These are phyloP conservation scores for Ehretia macrophylla DNA, from an alignment of 257 asterid genomes.

Conservation along the genomic window DNA sequence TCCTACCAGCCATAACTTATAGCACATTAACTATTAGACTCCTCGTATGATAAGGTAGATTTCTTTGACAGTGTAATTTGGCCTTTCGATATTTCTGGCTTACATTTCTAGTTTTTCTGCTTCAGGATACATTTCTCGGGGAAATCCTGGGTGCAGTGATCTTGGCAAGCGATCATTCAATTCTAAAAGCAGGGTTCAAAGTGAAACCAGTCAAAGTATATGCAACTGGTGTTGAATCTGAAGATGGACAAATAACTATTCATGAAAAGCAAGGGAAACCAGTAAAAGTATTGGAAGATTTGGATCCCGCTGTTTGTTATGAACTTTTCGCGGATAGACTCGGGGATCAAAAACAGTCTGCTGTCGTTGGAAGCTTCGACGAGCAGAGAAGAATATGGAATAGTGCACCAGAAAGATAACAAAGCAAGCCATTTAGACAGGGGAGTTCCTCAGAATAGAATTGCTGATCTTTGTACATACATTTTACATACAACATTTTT, in stretches of 20 bases:
- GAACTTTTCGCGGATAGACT: slow-evolving; percentile 44
- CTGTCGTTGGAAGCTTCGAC: slow-evolving; percentile 66
- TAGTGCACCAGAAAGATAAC: slow-evolving; percentile 17
- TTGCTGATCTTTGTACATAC: not conserved
- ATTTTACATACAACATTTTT: too few relatives aligned
- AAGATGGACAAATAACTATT: slow-evolving; percentile 48
- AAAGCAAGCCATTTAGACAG: not conserved
- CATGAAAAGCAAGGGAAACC: slow-evolving; percentile 38
- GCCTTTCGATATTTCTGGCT: not conserved
- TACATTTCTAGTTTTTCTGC: not conserved
- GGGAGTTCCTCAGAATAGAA: not conserved
- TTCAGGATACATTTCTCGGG: slow-evolving; percentile 66
- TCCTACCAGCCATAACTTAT: too few relatives aligned
- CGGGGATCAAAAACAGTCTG: slow-evolving; percentile 51
- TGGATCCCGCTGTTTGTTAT: slow-evolving; percentile 48
- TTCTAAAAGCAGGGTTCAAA: slow-evolving; percentile 34
- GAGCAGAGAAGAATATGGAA: slow-evolving; percentile 66
- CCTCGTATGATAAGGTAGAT: not conserved
- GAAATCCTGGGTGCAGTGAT: slow-evolving; percentile 78
- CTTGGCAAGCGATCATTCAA: slow-evolving; percentile 41
- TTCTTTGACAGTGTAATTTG: not conserved
- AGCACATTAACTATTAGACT: too few relatives aligned
- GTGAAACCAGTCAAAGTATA: slow-evolving; percentile 32
- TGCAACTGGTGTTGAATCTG: slow-evolving; percentile 48
- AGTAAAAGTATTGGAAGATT: slow-evolving; percentile 52